Evolutionary conservation across 148 eudicot species (phyloP), one percentile per base, ranked within the genome.

Genomic region (Bassia scoparia): DNA sequence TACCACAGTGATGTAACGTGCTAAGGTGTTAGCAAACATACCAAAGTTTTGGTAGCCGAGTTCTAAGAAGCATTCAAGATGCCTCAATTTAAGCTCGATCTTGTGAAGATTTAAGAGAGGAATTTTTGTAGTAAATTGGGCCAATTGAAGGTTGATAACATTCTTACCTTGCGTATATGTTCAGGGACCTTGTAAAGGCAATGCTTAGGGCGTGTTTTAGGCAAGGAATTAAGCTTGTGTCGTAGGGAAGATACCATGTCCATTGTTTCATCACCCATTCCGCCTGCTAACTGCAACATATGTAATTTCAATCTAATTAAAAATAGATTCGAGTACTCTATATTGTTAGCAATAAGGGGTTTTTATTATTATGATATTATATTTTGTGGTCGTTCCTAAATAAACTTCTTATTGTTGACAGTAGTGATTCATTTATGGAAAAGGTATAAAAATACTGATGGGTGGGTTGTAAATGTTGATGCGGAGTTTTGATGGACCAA

Each of bases 41-140:
- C 59, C 59, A 54, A n/a, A 23, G 0, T 3, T 54, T 23, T 23
- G 23, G 27, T 6, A 21, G 0, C 59, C 59, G 0, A 54, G 27
- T 23, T 20, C 46, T 15, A 63, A 3, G 26, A 63, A 44, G 29
- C 53, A 26, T 4, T 67, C 24, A 12, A 67, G 69, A 11, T 43
- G 53, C 53, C 69, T 67, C 34, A 43, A 7, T 43, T 67, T 67
- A 43, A 41, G n/a, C n/a, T 67, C n/a, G n/a, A n/a, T n/a, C 69
- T 67, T 26, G 33, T 16, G 52, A 41, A 3, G 2, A 3, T 67
- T 24, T n/a, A 0, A 67, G 5, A 4, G 31, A 26, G 2, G 33
- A 4, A 3, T 67, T 48, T 24, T 67, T 44, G n/a, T 15, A 44
- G 53, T 67, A 44, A 20, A 67, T 23, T 11, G 69, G 69, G 26